Evolutionary conservation across 2,329 filamentous ascomycete genomes (phyloP).

Genomic region (Penicillium sclerotiorum): DNA sequence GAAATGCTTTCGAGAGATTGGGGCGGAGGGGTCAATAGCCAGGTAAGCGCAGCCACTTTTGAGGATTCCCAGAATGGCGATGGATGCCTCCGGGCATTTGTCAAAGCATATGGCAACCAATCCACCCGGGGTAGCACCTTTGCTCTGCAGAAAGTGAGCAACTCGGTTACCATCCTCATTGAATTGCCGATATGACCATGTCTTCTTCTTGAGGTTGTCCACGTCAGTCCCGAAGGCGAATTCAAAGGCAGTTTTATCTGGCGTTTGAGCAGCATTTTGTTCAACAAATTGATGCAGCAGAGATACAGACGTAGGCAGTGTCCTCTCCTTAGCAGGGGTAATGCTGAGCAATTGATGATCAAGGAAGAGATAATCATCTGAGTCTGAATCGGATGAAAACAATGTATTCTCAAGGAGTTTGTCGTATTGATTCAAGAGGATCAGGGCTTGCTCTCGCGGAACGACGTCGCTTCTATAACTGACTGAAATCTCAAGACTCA

Average conservation of each 20-base stretch:
- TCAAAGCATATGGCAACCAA: slow-evolving; percentile 79
- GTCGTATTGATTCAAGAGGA: slow-evolving; percentile 74
- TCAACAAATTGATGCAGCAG: slow-evolving; percentile 82
- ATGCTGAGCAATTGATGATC: slow-evolving; percentile 58
- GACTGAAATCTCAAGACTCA: slow-evolving; percentile 62
- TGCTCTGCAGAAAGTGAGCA: slow-evolving; percentile 62
- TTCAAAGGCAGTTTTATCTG: slow-evolving; percentile 70
- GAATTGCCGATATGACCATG: slow-evolving; percentile 76
- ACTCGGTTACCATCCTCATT: slow-evolving; percentile 71
- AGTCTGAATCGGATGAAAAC: slow-evolving; percentile 45
- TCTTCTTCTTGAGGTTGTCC: slow-evolving; percentile 48
- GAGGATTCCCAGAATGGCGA: slow-evolving; percentile 77
- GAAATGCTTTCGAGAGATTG: slow-evolving; percentile 72
- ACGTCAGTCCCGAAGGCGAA: slow-evolving; percentile 65
- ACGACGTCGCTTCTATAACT: slow-evolving; percentile 68
- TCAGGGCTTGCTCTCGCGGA: slow-evolving; percentile 66
- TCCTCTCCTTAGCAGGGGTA: slow-evolving; percentile 60
- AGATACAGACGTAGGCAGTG: slow-evolving; percentile 59
- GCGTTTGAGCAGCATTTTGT: slow-evolving; percentile 56
- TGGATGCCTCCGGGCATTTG: slow-evolving; percentile 82
- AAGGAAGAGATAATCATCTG: slow-evolving; percentile 43
- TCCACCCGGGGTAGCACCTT: slow-evolving; percentile 56
- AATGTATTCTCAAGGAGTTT: slow-evolving; percentile 64
- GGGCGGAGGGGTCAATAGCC: slow-evolving; percentile 75
- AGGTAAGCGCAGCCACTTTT: slow-evolving; percentile 83